These are phyloP conservation scores for Gentiana dahurica DNA, from an alignment of 257 asterid genomes.

Conservation along the genomic window DNA sequence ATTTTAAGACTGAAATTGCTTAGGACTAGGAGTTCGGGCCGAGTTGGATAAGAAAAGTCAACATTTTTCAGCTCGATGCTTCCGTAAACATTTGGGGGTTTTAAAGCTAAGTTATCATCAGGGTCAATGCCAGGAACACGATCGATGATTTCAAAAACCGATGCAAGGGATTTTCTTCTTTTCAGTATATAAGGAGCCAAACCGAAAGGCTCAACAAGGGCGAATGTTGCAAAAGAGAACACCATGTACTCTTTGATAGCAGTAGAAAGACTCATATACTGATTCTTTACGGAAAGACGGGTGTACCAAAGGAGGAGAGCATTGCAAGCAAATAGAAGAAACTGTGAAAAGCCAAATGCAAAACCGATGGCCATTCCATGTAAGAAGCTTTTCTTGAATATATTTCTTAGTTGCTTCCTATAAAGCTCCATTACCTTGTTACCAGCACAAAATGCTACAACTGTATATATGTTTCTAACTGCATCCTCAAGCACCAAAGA, in stretches of 20 bases:
- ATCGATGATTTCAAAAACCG: constrained; percentile 90
- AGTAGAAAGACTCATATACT: constrained; percentile 42
- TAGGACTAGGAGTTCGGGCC: constrained; percentile 77
- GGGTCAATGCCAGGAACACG: constrained; percentile 95
- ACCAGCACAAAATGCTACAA: constrained; percentile 98
- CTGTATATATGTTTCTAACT: constrained; percentile 92
- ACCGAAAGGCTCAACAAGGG: constrained; percentile 96
- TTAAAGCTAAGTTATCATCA: constrained; percentile 75
- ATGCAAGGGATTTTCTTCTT: constrained; percentile 66
- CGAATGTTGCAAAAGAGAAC: constrained; percentile 90
- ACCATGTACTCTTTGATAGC: constrained; percentile 94
- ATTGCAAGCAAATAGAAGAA: constrained; percentile 96
- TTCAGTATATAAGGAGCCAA: constrained; percentile 97
- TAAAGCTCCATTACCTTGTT: constrained; percentile 99
- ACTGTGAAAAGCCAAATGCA: constrained; percentile 94
- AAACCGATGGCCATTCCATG: constrained; percentile 98
- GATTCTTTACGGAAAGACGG: constrained; percentile 62
- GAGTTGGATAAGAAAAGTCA: constrained; percentile 84
- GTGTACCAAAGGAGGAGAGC: constrained; percentile 98
- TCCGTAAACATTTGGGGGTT: constrained; percentile 94
- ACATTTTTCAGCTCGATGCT: constrained; percentile 82
- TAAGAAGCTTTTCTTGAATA: constrained; percentile 86
- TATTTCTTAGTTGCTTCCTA: constrained; percentile 64
- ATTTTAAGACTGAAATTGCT: constrained; percentile 92
- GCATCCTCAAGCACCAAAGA: constrained; percentile 97